Base-by-base conservation (phyloP, 192 early-diverging fungal genomes). In the Rhizophagus sp. region DNA sequence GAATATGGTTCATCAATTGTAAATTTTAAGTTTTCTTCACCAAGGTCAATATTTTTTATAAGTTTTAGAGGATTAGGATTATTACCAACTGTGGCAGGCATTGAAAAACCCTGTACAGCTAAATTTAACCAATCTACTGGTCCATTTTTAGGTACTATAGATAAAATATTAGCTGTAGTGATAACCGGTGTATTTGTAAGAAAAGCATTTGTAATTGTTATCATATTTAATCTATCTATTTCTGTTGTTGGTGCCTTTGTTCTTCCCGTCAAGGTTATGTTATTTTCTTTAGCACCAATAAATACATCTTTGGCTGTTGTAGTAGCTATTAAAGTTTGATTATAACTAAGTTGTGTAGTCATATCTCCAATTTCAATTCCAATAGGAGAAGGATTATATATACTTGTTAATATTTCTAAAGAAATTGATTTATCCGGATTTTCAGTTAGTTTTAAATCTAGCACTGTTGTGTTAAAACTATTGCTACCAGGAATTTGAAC, bases 331-430 rank as follows among this genome's bases (percentile, higher is more conserved):
- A 71, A 39, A 3, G 81, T 70, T 44, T 76, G 73, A 72, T 81
- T 30, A 49, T 83, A 85, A 24, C 30, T 25, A 78, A 85, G 79
- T 12, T 64, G 68, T 24, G 83, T 39, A 0, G 27, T 62, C 33
- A 86, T 80, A 27, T 81, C 81, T 50, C 90, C 90, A 66, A 90
- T 83, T 71, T 90, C 81, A 22, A 91, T 84, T 64, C 85, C 83
- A 72, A 91, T 81, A 73, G 85, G 84, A 24, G 88, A 89, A 30
- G 89, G 87, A 79, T 87, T 89, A 39, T 76, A 66, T 25, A 91
- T 68, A 13, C 65, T 78, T n/a, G 82, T 79, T 44, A 41, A 0
- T 6, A 2, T 3, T n/a, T 44, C 10, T 11, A n/a, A 0, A 1
- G 10, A 0, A n/a, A 12, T 0, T 11, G 33, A 1, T 30, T 25